Conservation (phyloP, 2,329 filamentous ascomycete genomes). For the Cyphellophora europaea region DNA sequence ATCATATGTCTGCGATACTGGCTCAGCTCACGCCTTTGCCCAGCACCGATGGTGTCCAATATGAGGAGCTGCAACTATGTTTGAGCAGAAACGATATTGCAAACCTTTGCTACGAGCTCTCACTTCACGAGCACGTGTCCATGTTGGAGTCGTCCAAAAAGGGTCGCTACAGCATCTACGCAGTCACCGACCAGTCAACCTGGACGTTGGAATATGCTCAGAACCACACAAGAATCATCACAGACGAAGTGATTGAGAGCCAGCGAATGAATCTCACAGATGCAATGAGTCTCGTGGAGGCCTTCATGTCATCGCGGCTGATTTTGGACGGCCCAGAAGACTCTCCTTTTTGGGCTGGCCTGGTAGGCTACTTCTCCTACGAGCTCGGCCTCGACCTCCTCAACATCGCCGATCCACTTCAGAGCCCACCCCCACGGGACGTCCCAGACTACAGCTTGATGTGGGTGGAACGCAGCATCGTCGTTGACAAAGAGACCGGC, state of each 20-base stretch:
- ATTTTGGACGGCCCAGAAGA: conserved; percentile 24
- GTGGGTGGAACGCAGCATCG: conserved; percentile 68
- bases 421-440: conserved; percentile 16
- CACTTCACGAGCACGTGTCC: conserved; percentile 16
- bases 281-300: conserved; percentile 1
- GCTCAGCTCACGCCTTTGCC: not conserved
- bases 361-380: conserved; percentile 78
- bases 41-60: not conserved
- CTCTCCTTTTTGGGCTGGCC: conserved; percentile 66
- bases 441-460: conserved; percentile 65
- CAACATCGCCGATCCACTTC: conserved; percentile 37
- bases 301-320: not conserved
- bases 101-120: conserved; percentile 6
- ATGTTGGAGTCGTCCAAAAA: conserved; percentile 28
- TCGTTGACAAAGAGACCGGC: conserved; percentile 61
- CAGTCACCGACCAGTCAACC: conserved; percentile 50
- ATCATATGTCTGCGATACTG: not conserved
- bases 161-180: conserved; percentile 66
- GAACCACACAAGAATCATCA: conserved; percentile 2
- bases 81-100: conserved; percentile 18
- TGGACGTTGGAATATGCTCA: conserved; percentile 46
- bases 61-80: not conserved
- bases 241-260: not conserved
- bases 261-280: conserved; percentile 3
- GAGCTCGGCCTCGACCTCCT: conserved; percentile 53